Conservation (phyloP, 2,329 filamentous ascomycete genomes). For the Paraphaeosphaeria minitans region DNA sequence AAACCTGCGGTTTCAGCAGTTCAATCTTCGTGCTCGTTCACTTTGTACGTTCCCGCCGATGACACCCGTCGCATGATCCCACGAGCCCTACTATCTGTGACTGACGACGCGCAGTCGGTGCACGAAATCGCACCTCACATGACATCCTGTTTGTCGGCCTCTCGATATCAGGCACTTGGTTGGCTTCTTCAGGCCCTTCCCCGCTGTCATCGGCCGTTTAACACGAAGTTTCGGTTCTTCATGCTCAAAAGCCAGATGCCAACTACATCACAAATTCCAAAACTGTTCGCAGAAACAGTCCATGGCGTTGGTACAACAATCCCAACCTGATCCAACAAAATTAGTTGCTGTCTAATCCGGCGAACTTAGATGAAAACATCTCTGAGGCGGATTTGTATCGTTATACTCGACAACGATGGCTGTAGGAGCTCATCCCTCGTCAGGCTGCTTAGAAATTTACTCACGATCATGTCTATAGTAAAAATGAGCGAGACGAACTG, state of each 20-base stretch:
- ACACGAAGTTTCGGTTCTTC: constrained; percentile 12
- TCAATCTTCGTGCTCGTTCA: background rate
- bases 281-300: constrained; percentile 17
- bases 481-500: constrained; percentile 36
- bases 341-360: constrained; percentile 9
- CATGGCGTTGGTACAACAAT: constrained; percentile 13
- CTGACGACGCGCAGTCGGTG: background rate
- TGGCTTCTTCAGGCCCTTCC: background rate
- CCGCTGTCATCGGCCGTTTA: constrained; percentile 2
- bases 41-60: background rate
- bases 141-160: constrained; percentile 7
- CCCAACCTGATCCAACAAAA: constrained; percentile 1
- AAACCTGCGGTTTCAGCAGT: background rate
- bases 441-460: constrained; percentile 1
- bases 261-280: constrained; percentile 9
- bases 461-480: constrained; percentile 19
- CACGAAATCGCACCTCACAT: constrained; percentile 4
- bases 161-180: constrained; percentile 5
- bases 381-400: constrained; percentile 28
- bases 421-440: constrained; percentile 21
- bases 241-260: too few relatives aligned
- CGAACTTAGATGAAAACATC: constrained; percentile 16
- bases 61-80: background rate
- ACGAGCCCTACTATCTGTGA: constrained; percentile 1
- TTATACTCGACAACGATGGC: constrained; percentile 30